Percentiles rank a stretch among this genome's conserved stretches.
These are phyloP conservation scores for Coemansia sp. DNA, from an alignment of 371 early-diverging fungal genomes.

Conservation along the genomic window DNA sequence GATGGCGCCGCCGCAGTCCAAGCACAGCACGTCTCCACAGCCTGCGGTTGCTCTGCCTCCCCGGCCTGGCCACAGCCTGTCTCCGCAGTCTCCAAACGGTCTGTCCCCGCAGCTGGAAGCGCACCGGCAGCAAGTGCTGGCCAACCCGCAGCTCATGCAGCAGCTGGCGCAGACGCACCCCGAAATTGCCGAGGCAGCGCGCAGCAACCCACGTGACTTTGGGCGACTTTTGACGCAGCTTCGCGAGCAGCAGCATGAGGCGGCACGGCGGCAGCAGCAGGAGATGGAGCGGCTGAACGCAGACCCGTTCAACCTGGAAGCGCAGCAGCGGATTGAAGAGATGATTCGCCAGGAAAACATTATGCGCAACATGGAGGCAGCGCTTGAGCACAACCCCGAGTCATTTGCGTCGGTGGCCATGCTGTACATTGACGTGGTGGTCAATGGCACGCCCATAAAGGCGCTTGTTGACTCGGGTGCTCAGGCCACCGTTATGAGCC, in stretches of 20 bases:
- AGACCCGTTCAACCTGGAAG: slow-evolving; percentile 89
- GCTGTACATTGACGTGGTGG: slow-evolving; percentile 86
- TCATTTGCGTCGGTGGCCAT: slow-evolving; percentile 88
- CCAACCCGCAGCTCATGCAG: slow-evolving; percentile 64
- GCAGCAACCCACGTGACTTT: slow-evolving; percentile 40
- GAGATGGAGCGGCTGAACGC: slow-evolving; percentile 56
- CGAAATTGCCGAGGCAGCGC: slow-evolving; percentile 48
- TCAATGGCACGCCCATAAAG: slow-evolving; percentile 84
- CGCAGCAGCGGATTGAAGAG: slow-evolving; percentile 89
- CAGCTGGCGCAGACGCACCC: slow-evolving; percentile 47
- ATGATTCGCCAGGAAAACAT: slow-evolving; percentile 86
- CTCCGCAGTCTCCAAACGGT: slow-evolving; percentile 4
- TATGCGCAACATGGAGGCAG: slow-evolving; percentile 80
- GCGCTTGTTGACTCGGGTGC: slow-evolving; percentile 98
- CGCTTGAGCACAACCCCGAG: slow-evolving; percentile 95
- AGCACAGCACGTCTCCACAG: not conserved
- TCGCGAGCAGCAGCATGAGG: slow-evolving; percentile 29
- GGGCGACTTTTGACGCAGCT: slow-evolving; percentile 23
- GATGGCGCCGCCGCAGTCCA: not conserved
- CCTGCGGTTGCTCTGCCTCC: too few relatives aligned
- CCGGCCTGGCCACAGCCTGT: too few relatives aligned
- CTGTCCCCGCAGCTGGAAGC: slow-evolving; percentile 61
- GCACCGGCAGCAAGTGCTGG: slow-evolving; percentile 73
- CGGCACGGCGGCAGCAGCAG: slow-evolving; percentile 26
- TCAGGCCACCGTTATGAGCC: slow-evolving; percentile 92